These are phyloP conservation scores for Lactarius vividus DNA, from an alignment of 768 basidiomycete species.

Conservation along the genomic window DNA sequence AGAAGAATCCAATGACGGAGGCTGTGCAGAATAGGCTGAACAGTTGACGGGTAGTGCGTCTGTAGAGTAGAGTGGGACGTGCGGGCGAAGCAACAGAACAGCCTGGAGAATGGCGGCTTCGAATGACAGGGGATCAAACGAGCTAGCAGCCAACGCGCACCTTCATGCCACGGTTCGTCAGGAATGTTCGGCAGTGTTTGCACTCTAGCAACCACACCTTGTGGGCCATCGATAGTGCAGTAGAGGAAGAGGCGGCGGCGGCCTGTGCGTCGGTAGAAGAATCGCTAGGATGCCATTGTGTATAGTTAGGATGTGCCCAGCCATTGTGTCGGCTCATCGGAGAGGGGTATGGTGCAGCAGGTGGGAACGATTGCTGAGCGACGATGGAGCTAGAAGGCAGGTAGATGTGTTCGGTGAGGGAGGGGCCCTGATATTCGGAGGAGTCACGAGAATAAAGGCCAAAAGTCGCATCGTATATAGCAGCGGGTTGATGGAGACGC, in stretches of 20 bases:
- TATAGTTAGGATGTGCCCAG: slow-evolving; percentile 14
- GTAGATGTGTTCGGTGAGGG: not conserved
- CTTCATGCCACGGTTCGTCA: slow-evolving; percentile 87
- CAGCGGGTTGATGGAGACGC: slow-evolving; percentile 20
- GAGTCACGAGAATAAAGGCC: not conserved
- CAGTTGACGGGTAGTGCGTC: slow-evolving; percentile 79
- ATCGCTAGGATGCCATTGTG: slow-evolving; percentile 17
- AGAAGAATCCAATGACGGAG: slow-evolving; percentile 34
- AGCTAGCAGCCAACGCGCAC: slow-evolving; percentile 35
- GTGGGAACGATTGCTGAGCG: not conserved
- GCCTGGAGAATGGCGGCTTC: slow-evolving; percentile 47
- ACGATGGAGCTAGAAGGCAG: slow-evolving; percentile 2
- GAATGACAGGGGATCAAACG: slow-evolving; percentile 9
- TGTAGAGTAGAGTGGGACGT: slow-evolving; percentile 78
- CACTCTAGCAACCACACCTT: slow-evolving; percentile 85
- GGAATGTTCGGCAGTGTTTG: slow-evolving; percentile 64
- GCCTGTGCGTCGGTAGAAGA: not conserved
- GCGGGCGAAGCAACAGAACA: slow-evolving; percentile 76
- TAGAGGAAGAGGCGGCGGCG: slow-evolving; percentile 33
- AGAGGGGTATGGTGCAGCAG: slow-evolving; percentile 10
- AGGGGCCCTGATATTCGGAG: slow-evolving; percentile 1
- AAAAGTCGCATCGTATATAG: slow-evolving; percentile 14
- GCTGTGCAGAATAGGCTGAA: slow-evolving; percentile 54
- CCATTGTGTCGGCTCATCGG: slow-evolving; percentile 6
- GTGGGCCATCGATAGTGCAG: slow-evolving; percentile 51